Base-by-base conservation (phyloP, 306 rosid species). In the Potentilla sterilis region DNA sequence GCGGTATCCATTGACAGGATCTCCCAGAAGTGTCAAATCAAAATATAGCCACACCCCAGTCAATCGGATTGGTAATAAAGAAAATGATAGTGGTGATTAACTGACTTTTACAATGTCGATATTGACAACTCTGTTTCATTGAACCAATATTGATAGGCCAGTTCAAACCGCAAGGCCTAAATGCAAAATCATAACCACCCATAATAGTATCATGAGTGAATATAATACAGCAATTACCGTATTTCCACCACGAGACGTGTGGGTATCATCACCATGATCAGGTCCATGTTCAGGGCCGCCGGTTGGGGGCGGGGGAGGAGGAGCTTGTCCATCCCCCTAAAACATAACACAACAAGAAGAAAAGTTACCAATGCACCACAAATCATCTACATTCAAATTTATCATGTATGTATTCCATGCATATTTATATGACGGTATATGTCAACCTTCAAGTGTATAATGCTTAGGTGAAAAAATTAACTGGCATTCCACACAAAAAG, bases 311-410 rank as follows among this genome's bases (percentile, higher is more conserved):
- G 85, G 75, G 80, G 88, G 74, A 24, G 80, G 77, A 81, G 82
- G 46, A 75, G 89, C 49, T 32, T 55, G 81, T n/a, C 79, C 80
- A 38, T 87, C 89, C 62, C 90, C 97, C 97, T 88, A 74, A 73
- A 85, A 71, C 73, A 81, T 70, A 78, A 43, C 42, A 28, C 42
- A 28, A 79, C 49, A 68, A 44, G 0, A 58, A 58, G 8, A 67
- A 77, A 21, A 46, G 19, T 58, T 57, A 19, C 34, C 2, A 44
- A 69, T 74, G 12, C 46, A 55, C 37, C 49, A 75, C 65, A 52
- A 41, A 73, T 43, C 21, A 13, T 28, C n/a, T 54, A 44, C 15
- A 57, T 69, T 12, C 44, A 37, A 73, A 65, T 44, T 24, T 66
- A 64, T 13, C 28, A 62, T 51, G 18, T 40, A 22, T 54, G 2